Evolutionary conservation across 2,329 filamentous ascomycete species (phyloP).

Genomic region (Trichoderma sp.): DNA sequence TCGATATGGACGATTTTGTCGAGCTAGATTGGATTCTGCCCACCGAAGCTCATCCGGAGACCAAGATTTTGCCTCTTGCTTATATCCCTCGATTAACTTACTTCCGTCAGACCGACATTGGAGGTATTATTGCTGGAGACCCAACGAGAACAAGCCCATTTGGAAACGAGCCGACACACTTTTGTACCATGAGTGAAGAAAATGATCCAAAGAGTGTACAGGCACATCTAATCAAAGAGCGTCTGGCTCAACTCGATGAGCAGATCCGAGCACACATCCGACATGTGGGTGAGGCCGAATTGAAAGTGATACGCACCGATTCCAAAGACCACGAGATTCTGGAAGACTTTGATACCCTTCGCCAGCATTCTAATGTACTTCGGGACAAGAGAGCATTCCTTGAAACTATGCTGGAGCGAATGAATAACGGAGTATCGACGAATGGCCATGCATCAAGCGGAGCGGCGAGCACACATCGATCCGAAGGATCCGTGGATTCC

Average conservation of each 20-base stretch:
- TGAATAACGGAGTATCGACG: conserved; percentile 39
- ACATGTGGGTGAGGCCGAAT: conserved; percentile 71
- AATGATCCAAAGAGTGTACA: conserved; percentile 89
- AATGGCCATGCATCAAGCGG: conserved; percentile 30
- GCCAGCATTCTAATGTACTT: conserved; percentile 54
- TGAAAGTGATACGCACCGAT: conserved; percentile 57
- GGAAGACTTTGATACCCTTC: conserved; percentile 60
- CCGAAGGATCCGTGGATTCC: conserved; percentile 46
- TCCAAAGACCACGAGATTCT: conserved; percentile 50
- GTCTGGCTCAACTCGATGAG: conserved; percentile 72
- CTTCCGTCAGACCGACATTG: conserved; percentile 93
- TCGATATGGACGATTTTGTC: conserved; percentile 99
- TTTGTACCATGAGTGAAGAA: conserved; percentile 90
- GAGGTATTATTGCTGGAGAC: conserved; percentile 74
- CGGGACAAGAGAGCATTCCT: conserved; percentile 58
- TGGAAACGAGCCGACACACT: conserved; percentile 88
- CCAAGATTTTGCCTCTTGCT: conserved; percentile 87
- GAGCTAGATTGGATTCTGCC: conserved; percentile 96
- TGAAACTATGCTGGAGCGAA: conserved; percentile 56
- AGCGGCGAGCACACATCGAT: conserved; percentile 30
- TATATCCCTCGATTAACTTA: conserved; percentile 96
- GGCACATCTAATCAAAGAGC: conserved; percentile 76
- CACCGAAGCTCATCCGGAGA: conserved; percentile 84
- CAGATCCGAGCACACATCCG: conserved; percentile 76
- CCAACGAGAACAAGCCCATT: conserved; percentile 83